phyloP scores from a whole-genome alignment of 2,329 filamentous ascomycete species.

The Fulvia fulva region DNA sequence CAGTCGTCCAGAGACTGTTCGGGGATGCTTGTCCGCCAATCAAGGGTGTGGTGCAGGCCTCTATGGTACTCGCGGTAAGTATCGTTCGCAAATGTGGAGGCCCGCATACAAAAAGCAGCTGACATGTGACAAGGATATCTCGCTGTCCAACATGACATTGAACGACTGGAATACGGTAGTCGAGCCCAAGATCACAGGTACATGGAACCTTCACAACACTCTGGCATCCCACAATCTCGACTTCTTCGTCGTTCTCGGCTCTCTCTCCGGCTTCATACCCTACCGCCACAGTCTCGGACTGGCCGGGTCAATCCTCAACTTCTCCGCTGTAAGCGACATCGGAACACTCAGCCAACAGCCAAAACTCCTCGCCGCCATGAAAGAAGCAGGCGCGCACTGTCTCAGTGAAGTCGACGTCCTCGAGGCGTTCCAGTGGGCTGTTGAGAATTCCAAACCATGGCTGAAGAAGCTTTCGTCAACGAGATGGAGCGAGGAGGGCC shows the following conservation, averaged over 20 bases:
- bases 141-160: slow-evolving; percentile 23
- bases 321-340: slow-evolving; percentile 14
- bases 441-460: neutral
- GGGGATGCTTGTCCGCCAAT: neutral
- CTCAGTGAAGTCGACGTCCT: neutral
- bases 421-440: neutral
- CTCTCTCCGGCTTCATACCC: slow-evolving; percentile 17
- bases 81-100: too few relatives aligned
- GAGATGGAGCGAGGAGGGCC: neutral
- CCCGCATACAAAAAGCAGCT: neutral
- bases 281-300: slow-evolving; percentile 25
- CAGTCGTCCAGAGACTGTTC: neutral
- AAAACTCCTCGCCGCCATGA: neutral
- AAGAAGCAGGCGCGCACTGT: neutral
- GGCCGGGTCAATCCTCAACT: slow-evolving; percentile 22
- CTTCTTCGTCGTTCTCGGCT: slow-evolving; percentile 29
- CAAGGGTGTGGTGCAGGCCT: slow-evolving; percentile 26
- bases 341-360: neutral
- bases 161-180: slow-evolving; percentile 3
- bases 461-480: neutral
- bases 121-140: slow-evolving; percentile 1
- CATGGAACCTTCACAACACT: slow-evolving; percentile 21
- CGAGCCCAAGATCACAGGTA: slow-evolving; percentile 26
- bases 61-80: slow-evolving; percentile 30
- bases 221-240: neutral